These are phyloP conservation scores for Teratosphaeria gauchensis DNA, from an alignment of 2,329 filamentous ascomycete genomes.

Conservation along the genomic window DNA sequence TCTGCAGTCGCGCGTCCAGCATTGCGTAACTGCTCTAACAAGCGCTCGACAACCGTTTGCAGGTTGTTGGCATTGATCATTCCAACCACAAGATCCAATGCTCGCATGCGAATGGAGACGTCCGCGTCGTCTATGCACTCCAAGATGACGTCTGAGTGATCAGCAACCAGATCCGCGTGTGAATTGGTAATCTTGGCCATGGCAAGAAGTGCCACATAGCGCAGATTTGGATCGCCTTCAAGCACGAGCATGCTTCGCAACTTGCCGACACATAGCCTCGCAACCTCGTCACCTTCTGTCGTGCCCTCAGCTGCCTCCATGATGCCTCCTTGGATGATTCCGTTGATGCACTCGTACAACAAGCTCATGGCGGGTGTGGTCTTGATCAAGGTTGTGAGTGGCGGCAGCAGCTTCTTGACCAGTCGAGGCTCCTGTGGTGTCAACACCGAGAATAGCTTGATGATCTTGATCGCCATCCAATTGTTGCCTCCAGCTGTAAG, in stretches of 20 bases:
- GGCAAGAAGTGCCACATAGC: constrained; percentile 90
- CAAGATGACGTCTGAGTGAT: constrained; percentile 93
- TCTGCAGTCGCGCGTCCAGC: constrained; percentile 45
- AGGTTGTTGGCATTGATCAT: constrained; percentile 90
- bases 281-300: constrained; percentile 81
- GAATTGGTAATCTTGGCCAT: constrained; percentile 91
- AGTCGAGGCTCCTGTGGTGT: constrained; percentile 87
- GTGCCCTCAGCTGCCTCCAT: constrained; percentile 71
- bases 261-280: constrained; percentile 83
- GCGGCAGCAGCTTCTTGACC: constrained; percentile 81
- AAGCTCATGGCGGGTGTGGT: constrained; percentile 97
- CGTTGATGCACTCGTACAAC: constrained; percentile 95
- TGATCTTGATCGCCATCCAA: constrained; percentile 99
- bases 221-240: constrained; percentile 88
- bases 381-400: constrained; percentile 83
- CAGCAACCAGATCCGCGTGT: constrained; percentile 76
- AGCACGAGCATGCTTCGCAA: constrained; percentile 88
- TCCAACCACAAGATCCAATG: constrained; percentile 79
- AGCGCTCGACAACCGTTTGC: constrained; percentile 69
- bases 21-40: constrained; percentile 74
- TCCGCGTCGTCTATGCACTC: constrained; percentile 93
- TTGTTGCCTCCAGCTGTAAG: constrained; percentile 90
- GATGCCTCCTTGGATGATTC: constrained; percentile 94
- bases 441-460: constrained; percentile 92
- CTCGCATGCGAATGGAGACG: constrained; percentile 89